Base-by-base conservation (phyloP, 495 filamentous ascomycete species). In the Neurospora sp. region DNA sequence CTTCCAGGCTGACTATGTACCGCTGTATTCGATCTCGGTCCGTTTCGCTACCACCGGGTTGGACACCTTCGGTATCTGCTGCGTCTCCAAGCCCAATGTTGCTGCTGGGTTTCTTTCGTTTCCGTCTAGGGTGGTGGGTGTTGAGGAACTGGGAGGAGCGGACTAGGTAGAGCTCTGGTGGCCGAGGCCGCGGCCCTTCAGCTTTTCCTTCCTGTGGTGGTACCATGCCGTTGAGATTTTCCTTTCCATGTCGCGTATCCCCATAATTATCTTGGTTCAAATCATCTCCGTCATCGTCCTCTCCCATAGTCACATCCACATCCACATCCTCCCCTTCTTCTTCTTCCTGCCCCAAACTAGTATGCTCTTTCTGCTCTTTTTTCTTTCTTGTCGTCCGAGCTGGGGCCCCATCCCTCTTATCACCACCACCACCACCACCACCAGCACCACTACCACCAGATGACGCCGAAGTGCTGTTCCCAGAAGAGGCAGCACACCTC, bases 1-100 rank as follows among this genome's bases (percentile, higher is more conserved):
- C 90, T 3, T 77, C 72, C 8, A 92, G 83, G 9, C 89, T 87
- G 35, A 97, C 92, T 75, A 91, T 86, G 81, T 97, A 96, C 75
- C 76, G 77, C 42, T 78, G 75, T 3, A 65, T 41, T 41, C 71
- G 20, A 22, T 45, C 73, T n/a, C 16, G 53, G 37, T 69, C 70
- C 0, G 12, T 16, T 31, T 68, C 44, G 7, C 61, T 44, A 3
- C 39, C 69, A 18, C 16, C 71, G 9, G 27, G 9, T n/a, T 3
- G n/a, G 42, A 45, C 48, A 38, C 31, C 22, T 4, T 61, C 79
- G 82, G 74, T 74, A 69, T 72, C 72, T 8, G 8, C 72, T 8
- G 8, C 65, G 37, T 73, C 41, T 65, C 71, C 71, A 76, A 38
- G 39, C 70, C 59, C 71, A 74, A 69, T 69, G 39, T 69, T 74